Base-by-base conservation (phyloP, 2,329 filamentous ascomycete genomes). In the Alternaria longipes region DNA sequence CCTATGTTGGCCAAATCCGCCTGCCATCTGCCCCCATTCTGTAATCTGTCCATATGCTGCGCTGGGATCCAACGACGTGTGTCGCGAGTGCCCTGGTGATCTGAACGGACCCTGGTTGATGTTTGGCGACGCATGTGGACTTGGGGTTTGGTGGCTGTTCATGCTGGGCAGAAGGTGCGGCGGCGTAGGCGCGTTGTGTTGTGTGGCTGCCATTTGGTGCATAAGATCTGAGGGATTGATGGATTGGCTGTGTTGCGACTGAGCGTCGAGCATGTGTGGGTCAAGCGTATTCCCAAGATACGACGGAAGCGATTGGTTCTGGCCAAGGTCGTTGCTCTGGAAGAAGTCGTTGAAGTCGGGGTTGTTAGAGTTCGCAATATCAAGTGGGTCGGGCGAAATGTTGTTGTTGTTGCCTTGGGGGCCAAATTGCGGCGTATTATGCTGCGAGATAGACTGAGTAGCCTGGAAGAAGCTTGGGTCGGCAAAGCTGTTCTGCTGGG, bases 1-100 rank as follows among this genome's bases (percentile, higher is more conserved):
- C 69, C 93, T 87, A 76, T 97, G 94, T n/a, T 87, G 84, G 67
- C 92, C 90, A 74, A 97, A 97, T 61, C 84, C 52, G 32, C 45
- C 46, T n/a, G 82, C 80, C 68, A 85, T 85, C 73, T 82, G 83
- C 34, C 83, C 82, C 88, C 88, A 90, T 63, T 90, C 88, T 46
- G 81, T 80, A 50, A 82, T 80, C 46, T 84, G 83, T 44, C 84
- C 81, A 68, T 85, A 90, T 51, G 86, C 85, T 3, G 87, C 86
- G 65, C 82, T 87, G 6, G 88, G 88, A 64, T 89, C 87, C 32
- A 90, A 79, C 22, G 87, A 89, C 20, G 84, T 81, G 22, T 88
- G 83, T 55, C 87, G 83, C 54, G 87, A 88, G 74, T 88, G 85
- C 59, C 81, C 81, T 54, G 85, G 83, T 18, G 82, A 84, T 64